A percentile compares a stretch with the other conserved stretches of the same genome.
Conservation (phyloP, 163 green algal genomes). For the Volvox carteri region DNA sequence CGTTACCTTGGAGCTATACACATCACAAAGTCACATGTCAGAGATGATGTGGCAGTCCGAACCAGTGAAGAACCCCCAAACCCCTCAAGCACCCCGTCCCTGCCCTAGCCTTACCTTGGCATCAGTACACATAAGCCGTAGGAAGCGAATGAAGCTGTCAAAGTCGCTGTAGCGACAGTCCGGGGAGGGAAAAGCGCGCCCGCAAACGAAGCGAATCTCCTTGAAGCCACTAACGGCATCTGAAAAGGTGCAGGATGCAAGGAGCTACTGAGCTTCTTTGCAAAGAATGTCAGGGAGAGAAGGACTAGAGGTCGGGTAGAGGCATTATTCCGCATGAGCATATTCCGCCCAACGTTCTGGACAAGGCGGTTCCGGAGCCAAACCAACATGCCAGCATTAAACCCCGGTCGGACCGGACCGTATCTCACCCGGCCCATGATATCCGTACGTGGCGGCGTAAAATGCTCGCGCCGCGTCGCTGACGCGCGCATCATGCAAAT, state of each 20-base stretch:
- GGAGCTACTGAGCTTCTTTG: background rate
- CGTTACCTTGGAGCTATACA: background rate
- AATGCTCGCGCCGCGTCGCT: background rate
- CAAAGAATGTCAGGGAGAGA: too few species aligned
- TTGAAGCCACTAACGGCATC: slow-evolving; percentile 23
- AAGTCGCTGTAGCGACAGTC: slow-evolving; percentile 15
- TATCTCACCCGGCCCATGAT: slow-evolving; percentile 14
- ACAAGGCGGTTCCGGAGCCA: too few species aligned
- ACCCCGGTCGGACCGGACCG: too few species aligned
- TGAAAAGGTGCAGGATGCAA: background rate
- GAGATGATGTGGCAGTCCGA: too few species aligned
- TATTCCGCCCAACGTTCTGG: too few species aligned
- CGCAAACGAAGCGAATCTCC: slow-evolving; percentile 42
- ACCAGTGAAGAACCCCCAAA: too few species aligned
- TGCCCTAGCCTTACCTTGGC: slow-evolving; percentile 41
- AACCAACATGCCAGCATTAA: too few species aligned
- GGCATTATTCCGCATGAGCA: too few species aligned
- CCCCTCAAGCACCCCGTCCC: too few species aligned
- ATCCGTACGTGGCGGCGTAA: slow-evolving; percentile 25
- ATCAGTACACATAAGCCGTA: slow-evolving; percentile 14
- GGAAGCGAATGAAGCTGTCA: slow-evolving; percentile 16
- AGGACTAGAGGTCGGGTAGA: too few species aligned
- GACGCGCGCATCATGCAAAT: background rate
- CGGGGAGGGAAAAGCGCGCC: slow-evolving; percentile 18
- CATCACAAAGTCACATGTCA: too few species aligned